Conservation (phyloP, 1,284 basidiomycete genomes). For the Heterobasidion annosum region DNA sequence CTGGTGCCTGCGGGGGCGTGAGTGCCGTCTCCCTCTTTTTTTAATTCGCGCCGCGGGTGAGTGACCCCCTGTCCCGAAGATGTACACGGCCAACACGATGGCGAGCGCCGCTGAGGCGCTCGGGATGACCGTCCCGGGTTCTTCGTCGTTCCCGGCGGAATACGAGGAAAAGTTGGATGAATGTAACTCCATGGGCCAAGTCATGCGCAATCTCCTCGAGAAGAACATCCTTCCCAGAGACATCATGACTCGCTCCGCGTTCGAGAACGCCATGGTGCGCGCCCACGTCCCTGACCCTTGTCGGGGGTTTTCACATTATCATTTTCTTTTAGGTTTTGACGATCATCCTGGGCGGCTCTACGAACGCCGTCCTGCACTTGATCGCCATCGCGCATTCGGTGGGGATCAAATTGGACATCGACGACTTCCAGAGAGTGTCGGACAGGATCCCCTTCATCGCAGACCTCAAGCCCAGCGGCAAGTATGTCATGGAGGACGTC, state of each 20-base stretch:
- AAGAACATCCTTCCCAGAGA: slow-evolving; percentile 90
- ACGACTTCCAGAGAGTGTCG: slow-evolving; percentile 83
- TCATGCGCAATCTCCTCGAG: slow-evolving; percentile 81
- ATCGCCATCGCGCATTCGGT: slow-evolving; percentile 88
- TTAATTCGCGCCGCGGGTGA: background rate
- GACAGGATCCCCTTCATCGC: slow-evolving; percentile 84
- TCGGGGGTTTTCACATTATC: background rate
- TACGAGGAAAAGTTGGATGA: slow-evolving; percentile 83
- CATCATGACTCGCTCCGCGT: slow-evolving; percentile 93
- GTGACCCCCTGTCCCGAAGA: slow-evolving; percentile 30
- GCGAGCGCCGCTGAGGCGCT: slow-evolving; percentile 87
- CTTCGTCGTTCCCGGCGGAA: slow-evolving; percentile 90
- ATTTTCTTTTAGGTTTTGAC: slow-evolving; percentile 60
- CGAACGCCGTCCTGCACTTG: slow-evolving; percentile 87
- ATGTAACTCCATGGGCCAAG: slow-evolving; percentile 72
- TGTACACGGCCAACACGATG: slow-evolving; percentile 98
- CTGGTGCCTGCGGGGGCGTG: slow-evolving; percentile 93
- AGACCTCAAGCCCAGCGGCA: slow-evolving; percentile 85
- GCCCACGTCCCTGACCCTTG: slow-evolving; percentile 8
- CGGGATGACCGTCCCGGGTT: slow-evolving; percentile 96
- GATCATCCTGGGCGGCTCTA: slow-evolving; percentile 92
- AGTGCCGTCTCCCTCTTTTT: slow-evolving; percentile 21
- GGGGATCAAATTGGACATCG: slow-evolving; percentile 73
- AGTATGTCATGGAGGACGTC: slow-evolving; percentile 87
- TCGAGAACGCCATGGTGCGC: slow-evolving; percentile 92